Base-by-base conservation (phyloP, 192 early-diverging fungal genomes). In the Entrophospora sp. region DNA sequence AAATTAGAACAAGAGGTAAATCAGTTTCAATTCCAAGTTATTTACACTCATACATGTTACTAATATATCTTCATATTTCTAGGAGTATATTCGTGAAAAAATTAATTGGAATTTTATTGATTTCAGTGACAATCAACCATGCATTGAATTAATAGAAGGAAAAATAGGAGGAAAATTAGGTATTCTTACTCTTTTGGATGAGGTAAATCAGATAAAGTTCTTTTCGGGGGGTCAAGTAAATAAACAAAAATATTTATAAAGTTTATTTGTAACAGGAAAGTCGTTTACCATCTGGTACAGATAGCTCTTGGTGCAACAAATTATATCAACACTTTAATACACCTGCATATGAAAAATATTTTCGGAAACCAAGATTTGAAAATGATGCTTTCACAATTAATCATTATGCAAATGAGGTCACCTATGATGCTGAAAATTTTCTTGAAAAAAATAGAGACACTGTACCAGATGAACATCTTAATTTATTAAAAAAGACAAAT, bases 401-500 rank as follows among this genome's bases (percentile, higher is more conserved):
- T 62, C 96, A 99, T 77, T 99, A 97, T 74, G 97, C 97, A 27
- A 81, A 86, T 66, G 92, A 92, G 68, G 97, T 99, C 30, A 83
- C 81, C 20, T 99, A 99, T 70, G 92, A 96, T 57, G 86, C 89
- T 28, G 94, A 93, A 9, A 91, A 90, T 25, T 97, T 99, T 71
- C 80, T 97, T 58, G 97, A 99, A 71, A 99, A 99, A 80, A 99
- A 99, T 78, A 91, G 89, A 76, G 97, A 99, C 79, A 97, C 95
- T 16, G 92, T 99, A 13, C 88, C 92, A 10, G 94, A 95, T 20
- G 95, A 99, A 71, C 77, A 91, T 61, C 75, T 94, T 73, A 81
- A 81, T 25, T 71, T 93, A 32, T 78, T 98, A 60, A 87, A 89
- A 64, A 84, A 84, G 27, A 79, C 85, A 43, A 78, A 83, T 4